Percentiles rank a stretch among this genome's conserved stretches.
Evolutionary conservation across 2,329 filamentous ascomycete species (phyloP).

Genomic region (Penicillium oxalicum): DNA sequence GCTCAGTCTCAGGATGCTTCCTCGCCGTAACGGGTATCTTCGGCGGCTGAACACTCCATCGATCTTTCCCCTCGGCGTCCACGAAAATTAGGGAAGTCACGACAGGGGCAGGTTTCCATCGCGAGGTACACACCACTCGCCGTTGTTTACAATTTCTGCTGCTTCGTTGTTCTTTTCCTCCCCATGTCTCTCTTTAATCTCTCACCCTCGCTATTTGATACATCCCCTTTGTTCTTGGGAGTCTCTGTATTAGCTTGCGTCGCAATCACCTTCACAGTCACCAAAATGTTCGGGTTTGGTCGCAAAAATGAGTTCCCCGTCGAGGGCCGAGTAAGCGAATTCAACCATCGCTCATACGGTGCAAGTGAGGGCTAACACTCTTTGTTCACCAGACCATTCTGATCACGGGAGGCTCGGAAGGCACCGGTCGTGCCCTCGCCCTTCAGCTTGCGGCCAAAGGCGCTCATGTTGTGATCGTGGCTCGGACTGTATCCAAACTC

Average conservation of each 20-base stretch:
- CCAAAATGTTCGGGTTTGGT: slow-evolving; percentile 37
- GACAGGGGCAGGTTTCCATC: slow-evolving; percentile 3
- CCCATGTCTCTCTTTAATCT: slow-evolving; percentile 20
- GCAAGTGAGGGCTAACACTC: slow-evolving; percentile 9
- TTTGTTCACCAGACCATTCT: slow-evolving; percentile 63
- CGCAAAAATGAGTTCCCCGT: slow-evolving; percentile 72
- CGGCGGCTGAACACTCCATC: no score
- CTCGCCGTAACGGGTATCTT: neutral
- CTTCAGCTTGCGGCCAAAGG: slow-evolving; percentile 72
- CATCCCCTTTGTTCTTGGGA: slow-evolving; percentile 22
- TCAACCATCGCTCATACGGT: neutral
- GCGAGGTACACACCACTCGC: neutral
- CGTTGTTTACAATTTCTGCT: neutral
- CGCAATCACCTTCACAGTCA: slow-evolving; percentile 28
- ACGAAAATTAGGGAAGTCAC: neutral
- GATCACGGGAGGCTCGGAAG: slow-evolving; percentile 86
- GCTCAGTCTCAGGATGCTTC: no score
- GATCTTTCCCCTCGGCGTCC: slow-evolving; percentile 8
- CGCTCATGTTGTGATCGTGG: slow-evolving; percentile 78
- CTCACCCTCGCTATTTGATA: slow-evolving; percentile 16
- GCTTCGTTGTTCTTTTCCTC: slow-evolving; percentile 7
- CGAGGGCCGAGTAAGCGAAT: slow-evolving; percentile 64
- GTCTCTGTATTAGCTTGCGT: slow-evolving; percentile 29
- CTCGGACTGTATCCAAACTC: slow-evolving; percentile 71
- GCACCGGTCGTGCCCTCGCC: slow-evolving; percentile 75